A percentile compares a stretch with the other conserved stretches of the same genome.
Conservation (phyloP, 148 eudicot genomes). For the Cornus suecica region DNA sequence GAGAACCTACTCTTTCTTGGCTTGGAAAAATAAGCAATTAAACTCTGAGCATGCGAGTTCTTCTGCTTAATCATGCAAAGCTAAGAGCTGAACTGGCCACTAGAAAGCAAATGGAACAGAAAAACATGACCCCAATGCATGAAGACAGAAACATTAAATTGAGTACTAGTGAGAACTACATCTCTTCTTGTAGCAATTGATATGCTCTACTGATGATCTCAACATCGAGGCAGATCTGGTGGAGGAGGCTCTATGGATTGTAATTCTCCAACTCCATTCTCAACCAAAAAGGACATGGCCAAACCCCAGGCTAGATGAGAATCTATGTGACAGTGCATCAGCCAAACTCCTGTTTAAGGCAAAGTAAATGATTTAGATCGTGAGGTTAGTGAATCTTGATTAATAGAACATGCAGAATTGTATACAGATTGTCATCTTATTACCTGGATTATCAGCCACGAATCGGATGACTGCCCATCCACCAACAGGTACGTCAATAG, state of each 20-base stretch:
- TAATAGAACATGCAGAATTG: neutral
- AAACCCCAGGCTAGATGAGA: conserved; percentile 77
- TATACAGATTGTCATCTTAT: neutral
- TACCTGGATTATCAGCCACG: conserved; percentile 93
- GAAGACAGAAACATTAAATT: neutral
- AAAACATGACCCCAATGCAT: neutral
- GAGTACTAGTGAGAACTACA: conserved; percentile 1
- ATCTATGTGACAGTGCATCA: conserved; percentile 93
- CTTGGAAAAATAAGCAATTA: neutral
- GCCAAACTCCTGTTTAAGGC: conserved; percentile 69
- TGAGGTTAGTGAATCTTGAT: neutral
- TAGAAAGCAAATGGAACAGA: too few relatives aligned
- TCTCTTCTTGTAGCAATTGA: neutral
- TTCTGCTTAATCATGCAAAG: neutral
- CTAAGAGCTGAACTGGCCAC: neutral
- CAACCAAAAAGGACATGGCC: conserved; percentile 75
- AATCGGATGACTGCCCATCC: conserved; percentile 97
- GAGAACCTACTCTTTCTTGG: conserved; percentile 3
- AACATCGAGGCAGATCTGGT: conserved; percentile 78
- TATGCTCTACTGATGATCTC: conserved; percentile 17
- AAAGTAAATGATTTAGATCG: neutral
- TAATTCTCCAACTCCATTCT: conserved; percentile 55
- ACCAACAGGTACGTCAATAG: conserved; percentile 83
- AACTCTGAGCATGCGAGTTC: neutral
- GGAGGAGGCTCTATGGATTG: conserved; percentile 74